Percentiles rank a stretch among this genome's conserved stretches.
These are phyloP conservation scores for Boletellus ananiceps DNA, from an alignment of 768 basidiomycete species.

Conservation along the genomic window DNA sequence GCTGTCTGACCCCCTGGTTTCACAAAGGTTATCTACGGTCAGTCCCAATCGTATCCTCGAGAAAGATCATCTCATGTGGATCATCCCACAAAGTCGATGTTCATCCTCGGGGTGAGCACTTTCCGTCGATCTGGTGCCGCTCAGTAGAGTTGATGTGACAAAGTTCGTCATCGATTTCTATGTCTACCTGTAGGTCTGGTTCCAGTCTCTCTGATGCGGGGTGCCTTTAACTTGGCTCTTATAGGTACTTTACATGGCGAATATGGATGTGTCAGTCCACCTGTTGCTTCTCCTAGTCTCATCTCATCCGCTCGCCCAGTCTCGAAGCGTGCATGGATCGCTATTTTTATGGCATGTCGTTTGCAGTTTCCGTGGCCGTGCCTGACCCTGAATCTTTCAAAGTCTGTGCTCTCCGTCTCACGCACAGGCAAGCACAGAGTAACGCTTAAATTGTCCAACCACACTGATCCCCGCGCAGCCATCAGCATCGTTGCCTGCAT, in stretches of 20 bases:
- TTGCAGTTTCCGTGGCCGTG: not conserved
- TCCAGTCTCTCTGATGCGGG: not conserved
- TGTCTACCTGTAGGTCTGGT: slow-evolving; percentile 19
- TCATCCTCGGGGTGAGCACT: slow-evolving; percentile 21
- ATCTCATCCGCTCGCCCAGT: slow-evolving; percentile 10
- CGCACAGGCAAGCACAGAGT: slow-evolving; percentile 12
- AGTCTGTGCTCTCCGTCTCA: slow-evolving; percentile 17
- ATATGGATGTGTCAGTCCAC: slow-evolving; percentile 25
- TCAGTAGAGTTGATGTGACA: not conserved
- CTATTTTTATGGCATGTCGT: slow-evolving; percentile 17
- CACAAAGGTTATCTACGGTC: slow-evolving; percentile 16
- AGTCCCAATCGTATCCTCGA: not conserved
- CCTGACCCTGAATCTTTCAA: not conserved
- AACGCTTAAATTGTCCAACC: not conserved
- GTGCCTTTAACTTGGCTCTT: not conserved
- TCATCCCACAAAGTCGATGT: slow-evolving; percentile 13
- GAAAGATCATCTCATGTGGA: not conserved
- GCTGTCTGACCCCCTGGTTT: not conserved
- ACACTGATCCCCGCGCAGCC: slow-evolving; percentile 1
- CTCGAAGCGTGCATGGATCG: slow-evolving; percentile 11
- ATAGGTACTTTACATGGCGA: slow-evolving; percentile 28
- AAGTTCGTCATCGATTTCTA: slow-evolving; percentile 27
- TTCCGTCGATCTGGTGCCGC: not conserved
- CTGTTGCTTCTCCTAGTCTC: not conserved
- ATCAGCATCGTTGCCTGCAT: slow-evolving; percentile 13